Percentiles rank a stretch among this genome's conserved stretches.
These are phyloP conservation scores for Geotrichum aggregatum DNA, from an alignment of 1,139 yeast species.

Conservation along the genomic window DNA sequence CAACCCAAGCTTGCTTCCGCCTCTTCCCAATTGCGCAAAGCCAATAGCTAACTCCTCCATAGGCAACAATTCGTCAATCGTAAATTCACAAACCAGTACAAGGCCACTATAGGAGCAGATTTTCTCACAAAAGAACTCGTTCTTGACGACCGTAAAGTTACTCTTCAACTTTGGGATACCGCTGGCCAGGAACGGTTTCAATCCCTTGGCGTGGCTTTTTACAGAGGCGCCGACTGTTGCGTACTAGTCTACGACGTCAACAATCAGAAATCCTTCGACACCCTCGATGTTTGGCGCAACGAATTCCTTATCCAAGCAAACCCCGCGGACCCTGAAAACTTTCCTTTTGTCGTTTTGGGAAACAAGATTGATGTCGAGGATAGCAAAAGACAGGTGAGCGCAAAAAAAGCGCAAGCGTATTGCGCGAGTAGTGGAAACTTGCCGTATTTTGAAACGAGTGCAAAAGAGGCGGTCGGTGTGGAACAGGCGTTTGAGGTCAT, in stretches of 20 bases:
- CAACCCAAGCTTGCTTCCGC: too few species aligned
- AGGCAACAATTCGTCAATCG: constrained; percentile 90
- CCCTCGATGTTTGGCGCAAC: constrained; percentile 88
- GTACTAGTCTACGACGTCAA: constrained; percentile 93
- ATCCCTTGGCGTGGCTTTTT: constrained; percentile 93
- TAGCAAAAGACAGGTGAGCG: constrained; percentile 72
- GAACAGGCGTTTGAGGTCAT: constrained; percentile 95
- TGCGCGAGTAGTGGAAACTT: constrained; percentile 84
- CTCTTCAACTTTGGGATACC: constrained; percentile 87
- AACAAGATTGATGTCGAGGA: constrained; percentile 95
- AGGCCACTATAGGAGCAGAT: constrained; percentile 98
- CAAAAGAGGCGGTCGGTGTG: constrained; percentile 89
- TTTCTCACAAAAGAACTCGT: constrained; percentile 85
- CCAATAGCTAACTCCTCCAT: constrained; percentile 5
- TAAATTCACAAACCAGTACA: constrained; percentile 91
- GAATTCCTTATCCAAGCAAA: constrained; percentile 92
- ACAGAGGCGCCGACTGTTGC: constrained; percentile 97
- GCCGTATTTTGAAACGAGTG: constrained; percentile 92
- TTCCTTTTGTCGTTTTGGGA: constrained; percentile 92
- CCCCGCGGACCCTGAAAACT: constrained; percentile 87
- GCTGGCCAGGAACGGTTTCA: constrained; percentile 90
- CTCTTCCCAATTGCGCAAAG: too few species aligned
- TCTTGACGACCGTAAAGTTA: constrained; percentile 75
- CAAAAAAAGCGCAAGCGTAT: constrained; percentile 80
- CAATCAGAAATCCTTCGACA: constrained; percentile 86